phyloP scores from a whole-genome alignment of 805 yeast genomes.

The Starmerella vitae region DNA sequence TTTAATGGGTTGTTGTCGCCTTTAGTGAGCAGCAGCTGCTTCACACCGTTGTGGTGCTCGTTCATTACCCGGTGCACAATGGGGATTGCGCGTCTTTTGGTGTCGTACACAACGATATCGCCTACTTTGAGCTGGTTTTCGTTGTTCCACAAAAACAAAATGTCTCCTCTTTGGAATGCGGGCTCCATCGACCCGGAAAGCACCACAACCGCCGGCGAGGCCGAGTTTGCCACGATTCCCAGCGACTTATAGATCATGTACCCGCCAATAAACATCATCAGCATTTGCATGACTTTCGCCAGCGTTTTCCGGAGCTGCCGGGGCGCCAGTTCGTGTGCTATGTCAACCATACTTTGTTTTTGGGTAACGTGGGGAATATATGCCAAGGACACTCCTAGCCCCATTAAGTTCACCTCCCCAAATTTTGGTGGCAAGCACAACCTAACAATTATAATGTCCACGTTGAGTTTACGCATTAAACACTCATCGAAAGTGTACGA shows the following conservation, averaged over 20 bases:
- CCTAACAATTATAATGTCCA: no score
- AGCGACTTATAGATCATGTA: slow-evolving; percentile 84
- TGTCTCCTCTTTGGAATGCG: slow-evolving; percentile 96
- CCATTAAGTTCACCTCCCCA: no score
- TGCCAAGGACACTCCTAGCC: no score
- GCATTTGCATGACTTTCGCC: slow-evolving; percentile 53
- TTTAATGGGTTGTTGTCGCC: slow-evolving; percentile 94
- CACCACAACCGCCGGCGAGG: slow-evolving; percentile 92
- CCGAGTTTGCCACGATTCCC: slow-evolving; percentile 61
- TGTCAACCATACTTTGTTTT: slow-evolving; percentile 7
- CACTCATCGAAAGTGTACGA: slow-evolving; percentile 59
- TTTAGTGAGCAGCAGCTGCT: slow-evolving; percentile 73
- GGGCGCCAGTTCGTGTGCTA: slow-evolving; percentile 12
- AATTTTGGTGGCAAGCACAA: no score
- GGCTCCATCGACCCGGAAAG: slow-evolving; percentile 99
- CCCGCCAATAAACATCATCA: slow-evolving; percentile 75
- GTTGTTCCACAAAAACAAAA: slow-evolving; percentile 82
- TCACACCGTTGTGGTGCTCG: slow-evolving; percentile 44
- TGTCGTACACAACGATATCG: slow-evolving; percentile 85
- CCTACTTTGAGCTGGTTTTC: slow-evolving; percentile 58
- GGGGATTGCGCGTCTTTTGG: slow-evolving; percentile 70
- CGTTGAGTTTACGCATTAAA: slow-evolving; percentile 35
- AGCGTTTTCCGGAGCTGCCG: slow-evolving; percentile 19
- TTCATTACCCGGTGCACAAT: slow-evolving; percentile 90
- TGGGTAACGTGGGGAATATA: no score